Evolutionary conservation across 805 yeast genomes (phyloP).

Genomic region (Wickerhamiella hasegawae): DNA sequence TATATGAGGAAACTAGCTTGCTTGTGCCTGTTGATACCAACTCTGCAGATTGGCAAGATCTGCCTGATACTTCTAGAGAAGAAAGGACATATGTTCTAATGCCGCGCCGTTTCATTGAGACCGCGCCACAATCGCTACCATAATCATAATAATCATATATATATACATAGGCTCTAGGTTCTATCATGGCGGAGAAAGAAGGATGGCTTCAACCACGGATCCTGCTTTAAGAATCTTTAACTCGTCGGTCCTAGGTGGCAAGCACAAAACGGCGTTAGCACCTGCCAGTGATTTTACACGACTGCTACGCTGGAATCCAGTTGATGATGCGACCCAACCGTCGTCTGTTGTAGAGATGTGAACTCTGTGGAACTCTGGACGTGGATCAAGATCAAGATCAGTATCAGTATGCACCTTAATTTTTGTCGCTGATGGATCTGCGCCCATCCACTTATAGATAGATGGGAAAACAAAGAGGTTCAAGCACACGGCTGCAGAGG

Average conservation of each 20-base stretch:
- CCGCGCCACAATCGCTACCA: too few species aligned
- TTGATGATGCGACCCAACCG: slow-evolving; percentile 26
- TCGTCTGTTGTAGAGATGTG: slow-evolving; percentile 17
- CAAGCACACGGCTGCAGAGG: slow-evolving; percentile 34
- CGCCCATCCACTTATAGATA: slow-evolving; percentile 25
- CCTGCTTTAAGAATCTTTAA: slow-evolving; percentile 7
- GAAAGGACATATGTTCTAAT: too few species aligned
- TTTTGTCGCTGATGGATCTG: slow-evolving; percentile 15
- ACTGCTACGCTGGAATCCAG: slow-evolving; percentile 38
- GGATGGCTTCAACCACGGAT: slow-evolving; percentile 11
- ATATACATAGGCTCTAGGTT: too few species aligned
- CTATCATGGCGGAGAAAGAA: slow-evolving; percentile 9
- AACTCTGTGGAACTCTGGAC: slow-evolving; percentile 39
- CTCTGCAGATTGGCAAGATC: too few species aligned
- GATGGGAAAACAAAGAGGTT: slow-evolving; percentile 34
- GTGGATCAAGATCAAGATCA: slow-evolving; percentile 27
- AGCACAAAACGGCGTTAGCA: slow-evolving; percentile 30
- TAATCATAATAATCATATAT: too few species aligned
- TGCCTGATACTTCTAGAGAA: too few species aligned
- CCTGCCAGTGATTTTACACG: slow-evolving; percentile 31
- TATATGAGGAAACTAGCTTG: too few species aligned
- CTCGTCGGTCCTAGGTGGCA: slow-evolving; percentile 23
- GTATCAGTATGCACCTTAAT: slow-evolving; percentile 23
- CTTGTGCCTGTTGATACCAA: too few species aligned
- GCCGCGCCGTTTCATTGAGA: too few species aligned